phyloP scores from a whole-genome alignment of 148 eudicot genomes.

The Rhododendron williamsianum region DNA sequence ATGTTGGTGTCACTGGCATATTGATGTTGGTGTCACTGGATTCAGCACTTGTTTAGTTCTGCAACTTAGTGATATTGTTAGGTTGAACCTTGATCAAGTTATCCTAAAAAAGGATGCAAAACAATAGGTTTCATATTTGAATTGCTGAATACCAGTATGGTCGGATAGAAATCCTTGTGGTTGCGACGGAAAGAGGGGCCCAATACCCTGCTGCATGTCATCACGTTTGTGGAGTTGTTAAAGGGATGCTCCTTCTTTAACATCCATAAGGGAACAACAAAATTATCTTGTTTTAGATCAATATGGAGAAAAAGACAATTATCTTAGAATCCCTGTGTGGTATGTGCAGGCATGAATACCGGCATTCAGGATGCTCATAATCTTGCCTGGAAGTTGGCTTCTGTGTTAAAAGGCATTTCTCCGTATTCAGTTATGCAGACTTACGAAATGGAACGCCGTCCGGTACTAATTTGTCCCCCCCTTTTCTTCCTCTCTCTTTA shows the following conservation, averaged over 20 bases:
- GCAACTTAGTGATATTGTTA: not conserved
- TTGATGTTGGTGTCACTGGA: not conserved
- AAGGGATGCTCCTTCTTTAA: not conserved
- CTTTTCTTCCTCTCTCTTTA: not conserved
- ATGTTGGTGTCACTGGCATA: not conserved
- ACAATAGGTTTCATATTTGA: not conserved
- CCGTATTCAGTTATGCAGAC: conserved; percentile 60
- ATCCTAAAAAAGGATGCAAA: not conserved
- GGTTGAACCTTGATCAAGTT: not conserved
- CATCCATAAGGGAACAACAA: not conserved
- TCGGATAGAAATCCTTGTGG: not conserved
- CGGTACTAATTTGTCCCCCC: conserved; percentile 40
- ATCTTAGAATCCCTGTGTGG: not conserved
- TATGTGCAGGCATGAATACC: conserved; percentile 85
- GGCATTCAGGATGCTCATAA: conserved; percentile 98
- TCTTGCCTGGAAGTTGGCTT: conserved; percentile 94
- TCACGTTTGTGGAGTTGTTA: not conserved
- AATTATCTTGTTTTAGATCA: not conserved
- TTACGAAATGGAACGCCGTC: conserved; percentile 78
- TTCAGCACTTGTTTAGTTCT: not conserved
- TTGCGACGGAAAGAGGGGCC: not conserved
- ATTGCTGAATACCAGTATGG: not conserved
- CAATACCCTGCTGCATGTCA: not conserved
- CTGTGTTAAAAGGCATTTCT: conserved; percentile 61
- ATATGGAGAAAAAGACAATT: not conserved